Evolutionary conservation across 306 rosid species (phyloP).

Genomic region (Calophaca sinica): DNA sequence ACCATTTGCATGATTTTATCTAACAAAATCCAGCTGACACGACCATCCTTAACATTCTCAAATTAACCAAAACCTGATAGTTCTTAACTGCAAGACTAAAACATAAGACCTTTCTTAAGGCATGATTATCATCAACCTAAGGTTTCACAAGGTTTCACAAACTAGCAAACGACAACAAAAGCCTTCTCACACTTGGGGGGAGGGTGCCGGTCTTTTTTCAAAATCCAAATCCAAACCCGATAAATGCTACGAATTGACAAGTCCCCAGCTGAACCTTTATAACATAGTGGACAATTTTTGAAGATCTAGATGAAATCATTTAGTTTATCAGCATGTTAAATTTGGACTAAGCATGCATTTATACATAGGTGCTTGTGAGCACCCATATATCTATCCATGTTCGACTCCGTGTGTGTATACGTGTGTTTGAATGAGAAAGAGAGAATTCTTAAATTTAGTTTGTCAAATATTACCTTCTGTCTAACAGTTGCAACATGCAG

Average conservation of each 20-base stretch:
- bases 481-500: slow-evolving; percentile 48
- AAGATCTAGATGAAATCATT: slow-evolving; percentile 27
- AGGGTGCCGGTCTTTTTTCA: neutral
- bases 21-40: neutral
- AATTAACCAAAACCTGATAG: neutral
- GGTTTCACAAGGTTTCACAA: slow-evolving; percentile 25
- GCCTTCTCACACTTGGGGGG: neutral
- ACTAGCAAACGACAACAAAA: neutral
- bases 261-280: slow-evolving; percentile 4
- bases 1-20: slow-evolving; percentile 2
- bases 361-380: no score
- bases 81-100: neutral
- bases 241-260: slow-evolving; percentile 22
- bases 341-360: slow-evolving; percentile 30
- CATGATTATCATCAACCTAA: slow-evolving; percentile 23
- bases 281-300: slow-evolving; percentile 16
- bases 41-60: neutral
- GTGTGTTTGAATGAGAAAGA: neutral
- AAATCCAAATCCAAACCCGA: neutral
- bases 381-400: no score
- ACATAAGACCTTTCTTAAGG: neutral
- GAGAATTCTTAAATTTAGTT: neutral
- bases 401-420: no score
- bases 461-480: slow-evolving; percentile 48
- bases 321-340: neutral